Base-by-base conservation (phyloP, 2,329 filamentous ascomycete genomes). In the Aspergillus pseudoglaucus region DNA sequence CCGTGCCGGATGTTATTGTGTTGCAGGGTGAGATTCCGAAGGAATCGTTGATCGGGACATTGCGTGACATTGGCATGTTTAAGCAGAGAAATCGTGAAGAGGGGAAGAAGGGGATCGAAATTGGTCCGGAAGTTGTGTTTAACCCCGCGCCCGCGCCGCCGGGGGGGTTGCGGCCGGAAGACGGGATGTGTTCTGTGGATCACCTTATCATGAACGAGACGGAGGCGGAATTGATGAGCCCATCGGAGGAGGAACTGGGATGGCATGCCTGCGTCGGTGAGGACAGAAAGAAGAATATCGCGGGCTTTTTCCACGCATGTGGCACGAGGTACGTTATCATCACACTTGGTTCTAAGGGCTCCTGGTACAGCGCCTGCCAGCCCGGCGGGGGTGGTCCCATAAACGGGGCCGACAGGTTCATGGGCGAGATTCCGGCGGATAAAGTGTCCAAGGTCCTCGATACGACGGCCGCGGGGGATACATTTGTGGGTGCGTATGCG, bases 401-500 rank as follows among this genome's bases (percentile, higher is more conserved):
- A 35, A 59, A 67, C 35, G 49, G 55, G 9, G 50, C 53, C 9
- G 51, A 50, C 8, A 58, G 65, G n/a, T 66, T 62, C 37, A 62
- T 60, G 18, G 63, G 64, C 42, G 58, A 66, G 48, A 68, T 90
- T 1, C 71, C 75, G 4, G 88, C 87, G 0, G 76, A 80, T 52
- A 85, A 86, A 67, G 85, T 88, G 15, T 71, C 65, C 3, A 70
- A 78, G 48, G 91, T 97, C 1, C 82, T 96, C 4, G 91, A 97
- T 66, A 97, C 91, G 1, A 97, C 91, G 6, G 91, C 87, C 1
- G 93, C 93, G 4, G 91, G 91, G 0, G 91, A 97, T 66, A 96
- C 91, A 0, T 96, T 96, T 70, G 88, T 94, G 4, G 91, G 93
- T 2, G 86, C 82, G 18, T 95, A 95, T 65, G 87, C 88, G 2